A percentile compares a stretch with the other conserved stretches of the same genome.
Conservation (phyloP, 1,284 basidiomycete species). For the Anthracocystis walkeri region DNA sequence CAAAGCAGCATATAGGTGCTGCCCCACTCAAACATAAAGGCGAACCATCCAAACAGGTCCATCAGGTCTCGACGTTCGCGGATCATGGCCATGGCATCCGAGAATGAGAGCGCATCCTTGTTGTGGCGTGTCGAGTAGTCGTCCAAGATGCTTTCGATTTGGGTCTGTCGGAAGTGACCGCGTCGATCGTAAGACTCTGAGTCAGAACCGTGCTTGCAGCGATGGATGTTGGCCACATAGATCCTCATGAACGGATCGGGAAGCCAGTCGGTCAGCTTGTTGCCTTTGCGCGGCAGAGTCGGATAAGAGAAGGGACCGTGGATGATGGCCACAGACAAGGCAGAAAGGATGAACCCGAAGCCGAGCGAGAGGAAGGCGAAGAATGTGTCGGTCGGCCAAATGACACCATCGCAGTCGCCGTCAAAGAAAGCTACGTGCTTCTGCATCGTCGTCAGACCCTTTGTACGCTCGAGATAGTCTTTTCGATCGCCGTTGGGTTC, state of each 20-base stretch:
- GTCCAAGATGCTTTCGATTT: slow-evolving; percentile 46
- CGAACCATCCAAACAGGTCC: slow-evolving; percentile 55
- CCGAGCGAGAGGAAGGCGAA: slow-evolving; percentile 72
- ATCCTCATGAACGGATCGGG: slow-evolving; percentile 73
- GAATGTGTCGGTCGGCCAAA: slow-evolving; percentile 75
- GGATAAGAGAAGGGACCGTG: slow-evolving; percentile 67
- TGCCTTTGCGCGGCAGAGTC: slow-evolving; percentile 38
- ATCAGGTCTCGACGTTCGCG: slow-evolving; percentile 47
- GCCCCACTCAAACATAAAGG: slow-evolving; percentile 57
- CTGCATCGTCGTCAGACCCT: slow-evolving; percentile 69
- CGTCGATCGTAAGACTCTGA: slow-evolving; percentile 71
- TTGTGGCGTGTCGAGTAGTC: slow-evolving; percentile 47
- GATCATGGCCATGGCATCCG: slow-evolving; percentile 51
- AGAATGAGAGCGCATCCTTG: slow-evolving; percentile 53
- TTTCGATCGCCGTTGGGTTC: slow-evolving; percentile 47
- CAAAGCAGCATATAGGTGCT: slow-evolving; percentile 55
- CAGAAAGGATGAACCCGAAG: slow-evolving; percentile 71
- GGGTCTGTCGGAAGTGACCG: slow-evolving; percentile 44
- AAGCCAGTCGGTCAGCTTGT: slow-evolving; percentile 34
- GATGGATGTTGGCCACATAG: slow-evolving; percentile 71
- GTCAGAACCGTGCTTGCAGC: slow-evolving; percentile 73
- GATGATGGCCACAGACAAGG: slow-evolving; percentile 70
- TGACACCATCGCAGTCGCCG: slow-evolving; percentile 72
- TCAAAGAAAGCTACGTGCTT: slow-evolving; percentile 74
- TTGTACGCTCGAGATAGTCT: slow-evolving; percentile 52